Evolutionary conservation across 352 stramenopile species (phyloP), one percentile per base, ranked within the genome.

Genomic region (Phytopythium oedochilum): DNA sequence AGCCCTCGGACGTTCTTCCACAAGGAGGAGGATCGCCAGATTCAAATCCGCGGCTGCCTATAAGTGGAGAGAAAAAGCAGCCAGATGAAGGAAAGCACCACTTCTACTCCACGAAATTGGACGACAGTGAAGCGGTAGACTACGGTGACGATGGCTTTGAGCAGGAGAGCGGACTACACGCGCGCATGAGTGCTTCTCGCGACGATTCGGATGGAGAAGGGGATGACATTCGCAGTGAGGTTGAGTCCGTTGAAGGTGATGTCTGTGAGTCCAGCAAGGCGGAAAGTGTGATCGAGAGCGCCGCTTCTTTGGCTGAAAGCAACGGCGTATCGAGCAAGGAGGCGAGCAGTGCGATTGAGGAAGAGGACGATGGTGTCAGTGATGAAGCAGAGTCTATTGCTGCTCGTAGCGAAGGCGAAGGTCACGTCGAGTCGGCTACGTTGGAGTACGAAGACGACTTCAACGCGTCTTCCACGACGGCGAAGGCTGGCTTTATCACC

Each of bases 371-470:
- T 11, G 40, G 63, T 17, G 48, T 55, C 31, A 31, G 32, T 9
- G 14, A 17, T 17, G 9, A 22, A 2, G 20, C 10, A 38, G 3
- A 39, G 14, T 22, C 31, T 56, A 1, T 5, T 9, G 0, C 5
- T 15, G 9, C 20, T 15, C n/a, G 23, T 5, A 44, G 32, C 15
- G 48, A 44, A 22, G 20, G 3, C 14, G 31, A 23, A 5, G 29
- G 18, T 4, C 11, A 34, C 3, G 32, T 44, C 3, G 29, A 54
- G 28, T 68, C 55, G 20, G 53, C 35, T 23, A 69, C 56, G 1
- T 49, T 68, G 53, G 35, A 60, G 18, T 78, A 77, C 23, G 70
- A 79, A 14, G 74, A 87, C n/a, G 63, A 76, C 31, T 87, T 84
- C 29, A 69, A 76, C 20, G 59, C 32, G 12, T 72, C 67, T 20